These are phyloP conservation scores for Lentinula aciculospora DNA, from an alignment of 768 basidiomycete genomes.

Conservation along the genomic window DNA sequence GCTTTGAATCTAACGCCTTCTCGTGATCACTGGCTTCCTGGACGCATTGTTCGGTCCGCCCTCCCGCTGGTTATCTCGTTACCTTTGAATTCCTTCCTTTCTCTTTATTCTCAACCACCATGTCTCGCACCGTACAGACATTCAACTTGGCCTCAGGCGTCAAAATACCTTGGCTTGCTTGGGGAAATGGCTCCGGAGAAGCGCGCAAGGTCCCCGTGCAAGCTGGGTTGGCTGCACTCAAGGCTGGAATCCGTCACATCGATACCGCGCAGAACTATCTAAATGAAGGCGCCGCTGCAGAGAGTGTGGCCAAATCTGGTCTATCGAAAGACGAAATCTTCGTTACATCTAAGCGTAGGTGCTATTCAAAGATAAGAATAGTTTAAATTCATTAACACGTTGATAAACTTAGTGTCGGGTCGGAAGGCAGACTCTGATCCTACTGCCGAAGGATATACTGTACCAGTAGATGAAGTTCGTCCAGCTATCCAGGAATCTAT, in stretches of 20 bases:
- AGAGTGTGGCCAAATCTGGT: slow-evolving; percentile 26
- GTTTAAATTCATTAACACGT: slow-evolving; percentile 10
- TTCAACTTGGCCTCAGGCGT: slow-evolving; percentile 16
- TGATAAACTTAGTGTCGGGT: slow-evolving; percentile 12
- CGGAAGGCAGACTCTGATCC: slow-evolving; percentile 8
- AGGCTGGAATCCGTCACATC: slow-evolving; percentile 27
- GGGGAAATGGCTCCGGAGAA: slow-evolving; percentile 40
- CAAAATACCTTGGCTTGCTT: slow-evolving; percentile 41
- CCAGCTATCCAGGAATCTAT: slow-evolving; percentile 38
- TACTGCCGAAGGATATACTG: slow-evolving; percentile 14
- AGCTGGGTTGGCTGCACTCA: slow-evolving; percentile 24
- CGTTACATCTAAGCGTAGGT: slow-evolving; percentile 38
- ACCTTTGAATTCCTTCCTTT: neutral
- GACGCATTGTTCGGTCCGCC: neutral
- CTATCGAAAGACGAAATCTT: slow-evolving; percentile 36
- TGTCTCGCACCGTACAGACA: neutral
- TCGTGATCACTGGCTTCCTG: too few species aligned
- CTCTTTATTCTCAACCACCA: neutral
- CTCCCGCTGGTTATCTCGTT: neutral
- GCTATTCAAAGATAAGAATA: neutral
- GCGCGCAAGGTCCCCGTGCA: slow-evolving; percentile 24
- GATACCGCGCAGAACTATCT: slow-evolving; percentile 46
- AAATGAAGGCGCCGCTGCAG: slow-evolving; percentile 39
- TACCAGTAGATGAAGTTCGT: slow-evolving; percentile 28
- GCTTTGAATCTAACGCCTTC: too few species aligned